A percentile compares a stretch with the other conserved stretches of the same genome.
Conservation (phyloP, 129 eudicot genomes). For the Ambrosia artemisiifolia region DNA sequence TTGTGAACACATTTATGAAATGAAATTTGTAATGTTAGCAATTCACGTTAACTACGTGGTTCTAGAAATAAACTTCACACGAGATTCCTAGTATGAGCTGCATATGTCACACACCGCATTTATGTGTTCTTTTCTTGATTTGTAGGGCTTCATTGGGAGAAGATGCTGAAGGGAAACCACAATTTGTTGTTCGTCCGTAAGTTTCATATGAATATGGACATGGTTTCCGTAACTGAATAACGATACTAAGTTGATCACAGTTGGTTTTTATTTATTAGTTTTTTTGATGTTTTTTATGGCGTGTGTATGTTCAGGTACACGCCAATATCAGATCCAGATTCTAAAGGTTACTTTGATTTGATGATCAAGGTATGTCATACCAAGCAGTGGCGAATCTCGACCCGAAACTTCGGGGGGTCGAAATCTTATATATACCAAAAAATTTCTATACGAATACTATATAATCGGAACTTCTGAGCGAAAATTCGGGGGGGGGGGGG, state of each 20-base stretch:
- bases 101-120: neutral
- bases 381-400: neutral
- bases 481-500: too few species aligned
- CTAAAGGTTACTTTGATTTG: conserved; percentile 92
- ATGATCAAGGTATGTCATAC: conserved; percentile 66
- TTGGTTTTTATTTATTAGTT: neutral
- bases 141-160: conserved; percentile 77
- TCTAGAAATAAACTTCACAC: conserved; percentile 17
- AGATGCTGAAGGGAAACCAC: conserved; percentile 84
- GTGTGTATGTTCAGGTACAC: conserved; percentile 70
- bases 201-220: conserved; percentile 22
- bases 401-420: too few species aligned
- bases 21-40: neutral
- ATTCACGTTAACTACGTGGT: neutral
- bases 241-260: neutral
- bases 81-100: too few species aligned
- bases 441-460: too few species aligned
- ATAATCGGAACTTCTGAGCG: too few species aligned
- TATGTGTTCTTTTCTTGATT: conserved; percentile 1
- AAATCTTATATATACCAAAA: too few species aligned
- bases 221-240: conserved; percentile 1
- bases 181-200: conserved; percentile 97
- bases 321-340: conserved; percentile 90
- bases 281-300: neutral
- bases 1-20: neutral